Conservation (phyloP, 805 yeast genomes). For the Wickerhamiella shivajii region DNA sequence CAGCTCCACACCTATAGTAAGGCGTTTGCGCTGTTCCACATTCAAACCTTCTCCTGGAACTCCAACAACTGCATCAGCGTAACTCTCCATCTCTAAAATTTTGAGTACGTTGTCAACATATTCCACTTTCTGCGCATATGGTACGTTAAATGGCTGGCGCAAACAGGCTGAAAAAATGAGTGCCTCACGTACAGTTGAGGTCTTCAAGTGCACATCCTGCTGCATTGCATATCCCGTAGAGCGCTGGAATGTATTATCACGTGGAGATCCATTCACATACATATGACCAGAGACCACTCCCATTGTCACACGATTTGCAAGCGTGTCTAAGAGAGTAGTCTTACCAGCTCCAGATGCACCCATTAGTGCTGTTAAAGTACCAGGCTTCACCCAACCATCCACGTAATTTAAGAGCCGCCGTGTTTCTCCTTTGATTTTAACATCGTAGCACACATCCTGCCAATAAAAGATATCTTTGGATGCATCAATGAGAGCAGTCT, state of each 20-base stretch:
- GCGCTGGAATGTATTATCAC: constrained; percentile 55
- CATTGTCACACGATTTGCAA: constrained; percentile 53
- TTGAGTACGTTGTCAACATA: constrained; percentile 58
- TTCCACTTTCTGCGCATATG: constrained; percentile 43
- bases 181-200: constrained; percentile 62
- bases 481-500: constrained; percentile 22
- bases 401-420: constrained; percentile 33
- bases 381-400: constrained; percentile 67
- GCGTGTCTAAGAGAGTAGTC: constrained; percentile 58
- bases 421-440: constrained; percentile 30
- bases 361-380: constrained; percentile 69
- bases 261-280: constrained; percentile 52
- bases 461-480: constrained; percentile 41
- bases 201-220: constrained; percentile 59
- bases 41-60: constrained; percentile 57
- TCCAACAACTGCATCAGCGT: constrained; percentile 72
- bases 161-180: constrained; percentile 54
- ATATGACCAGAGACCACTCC: constrained; percentile 62
- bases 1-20: constrained; percentile 58
- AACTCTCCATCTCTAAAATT: constrained; percentile 51
- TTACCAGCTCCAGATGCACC: constrained; percentile 85
- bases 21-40: constrained; percentile 53
- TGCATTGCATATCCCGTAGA: constrained; percentile 73
- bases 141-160: constrained; percentile 49
- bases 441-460: constrained; percentile 45